Percentiles rank a stretch among this genome's conserved stretches.
Conservation (phyloP, 2,329 filamentous ascomycete genomes). For the Colletotrichum sp. region DNA sequence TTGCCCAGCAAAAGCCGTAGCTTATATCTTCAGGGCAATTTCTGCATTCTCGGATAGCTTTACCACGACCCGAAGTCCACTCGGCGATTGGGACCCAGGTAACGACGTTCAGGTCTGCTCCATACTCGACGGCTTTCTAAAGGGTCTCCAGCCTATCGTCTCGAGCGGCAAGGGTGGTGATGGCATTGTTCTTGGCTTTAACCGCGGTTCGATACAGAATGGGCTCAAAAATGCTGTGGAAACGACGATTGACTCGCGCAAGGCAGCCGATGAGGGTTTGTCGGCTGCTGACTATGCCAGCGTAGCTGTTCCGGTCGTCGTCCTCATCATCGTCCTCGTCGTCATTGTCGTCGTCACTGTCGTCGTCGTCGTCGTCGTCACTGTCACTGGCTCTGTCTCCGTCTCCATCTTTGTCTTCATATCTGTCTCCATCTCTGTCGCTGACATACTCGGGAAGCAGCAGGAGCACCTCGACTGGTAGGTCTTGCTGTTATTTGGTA, state of each 20-base stretch:
- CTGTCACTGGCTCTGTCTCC: too few relatives aligned
- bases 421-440: too few relatives aligned
- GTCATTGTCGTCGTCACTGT: too few relatives aligned
- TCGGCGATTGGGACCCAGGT: background rate
- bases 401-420: too few relatives aligned
- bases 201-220: background rate
- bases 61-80: too few relatives aligned
- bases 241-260: background rate
- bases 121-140: background rate
- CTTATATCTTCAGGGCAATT: too few relatives aligned
- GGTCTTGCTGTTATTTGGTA: background rate
- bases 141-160: rapidly evolving
- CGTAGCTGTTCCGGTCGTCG: too few relatives aligned
- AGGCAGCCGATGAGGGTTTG: too few relatives aligned
- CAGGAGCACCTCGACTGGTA: background rate
- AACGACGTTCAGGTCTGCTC: rapidly evolving
- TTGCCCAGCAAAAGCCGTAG: background rate
- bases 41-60: too few relatives aligned
- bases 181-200: background rate
- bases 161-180: background rate
- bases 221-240: background rate
- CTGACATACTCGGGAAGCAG: too few relatives aligned
- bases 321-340: too few relatives aligned
- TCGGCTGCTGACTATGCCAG: too few relatives aligned
- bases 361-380: background rate